These are phyloP conservation scores for Betula pendula DNA, from an alignment of 306 rosid species.

Conservation along the genomic window DNA sequence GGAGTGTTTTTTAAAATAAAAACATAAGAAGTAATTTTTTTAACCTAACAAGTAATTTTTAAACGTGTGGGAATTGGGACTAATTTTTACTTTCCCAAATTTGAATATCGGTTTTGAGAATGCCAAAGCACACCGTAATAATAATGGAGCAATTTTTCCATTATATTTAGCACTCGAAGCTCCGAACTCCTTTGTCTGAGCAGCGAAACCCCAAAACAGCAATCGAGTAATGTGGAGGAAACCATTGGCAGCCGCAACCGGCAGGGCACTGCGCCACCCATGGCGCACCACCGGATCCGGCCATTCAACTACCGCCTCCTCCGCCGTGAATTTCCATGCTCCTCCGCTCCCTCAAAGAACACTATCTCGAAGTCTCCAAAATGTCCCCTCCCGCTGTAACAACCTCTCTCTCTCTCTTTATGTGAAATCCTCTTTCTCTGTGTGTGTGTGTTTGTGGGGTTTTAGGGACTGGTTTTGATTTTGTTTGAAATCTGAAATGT, in stretches of 20 bases:
- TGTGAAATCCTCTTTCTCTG: not conserved
- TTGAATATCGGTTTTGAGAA: no score
- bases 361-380: conserved; percentile 77
- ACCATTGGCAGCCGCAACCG: conserved; percentile 30
- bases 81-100: no score
- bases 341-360: conserved; percentile 88
- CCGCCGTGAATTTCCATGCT: conserved; percentile 73
- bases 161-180: not conserved
- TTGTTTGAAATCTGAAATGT: not conserved
- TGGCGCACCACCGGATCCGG: conserved; percentile 25
- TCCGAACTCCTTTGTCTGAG: not conserved
- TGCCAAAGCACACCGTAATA: no score
- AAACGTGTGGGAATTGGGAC: no score
- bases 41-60: no score
- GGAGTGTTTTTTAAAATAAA: no score
- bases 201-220: not conserved
- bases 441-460: not conserved
- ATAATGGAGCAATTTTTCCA: no score
- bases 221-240: conserved; percentile 63
- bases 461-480: not conserved
- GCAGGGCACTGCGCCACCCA: conserved; percentile 38
- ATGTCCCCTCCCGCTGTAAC: conserved; percentile 84
- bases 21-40: no score
- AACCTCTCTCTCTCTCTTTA: conserved; percentile 8
- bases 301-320: conserved; percentile 43